Conservation (phyloP, 192 early-diverging fungal species). For the Coemansia sp. region DNA sequence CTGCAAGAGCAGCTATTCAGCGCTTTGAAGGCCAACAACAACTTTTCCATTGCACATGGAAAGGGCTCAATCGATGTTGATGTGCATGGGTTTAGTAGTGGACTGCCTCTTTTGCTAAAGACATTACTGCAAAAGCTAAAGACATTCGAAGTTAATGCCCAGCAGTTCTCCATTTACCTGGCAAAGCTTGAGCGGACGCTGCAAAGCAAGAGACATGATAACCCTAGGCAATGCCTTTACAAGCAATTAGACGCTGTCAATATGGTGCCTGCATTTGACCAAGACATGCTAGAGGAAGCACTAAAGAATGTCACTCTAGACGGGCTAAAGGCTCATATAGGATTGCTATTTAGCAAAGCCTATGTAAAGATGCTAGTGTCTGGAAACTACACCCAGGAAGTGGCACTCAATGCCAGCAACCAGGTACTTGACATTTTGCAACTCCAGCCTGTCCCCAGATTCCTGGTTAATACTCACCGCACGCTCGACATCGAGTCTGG, state of each 20-base stretch:
- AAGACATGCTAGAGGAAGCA: constrained; percentile 65
- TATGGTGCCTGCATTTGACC: constrained; percentile 31
- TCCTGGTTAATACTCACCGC: neutral
- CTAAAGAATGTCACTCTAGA: constrained; percentile 72
- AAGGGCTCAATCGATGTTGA: constrained; percentile 65
- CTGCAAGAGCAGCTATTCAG: constrained; percentile 81
- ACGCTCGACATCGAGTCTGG: constrained; percentile 27
- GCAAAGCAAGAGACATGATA: neutral
- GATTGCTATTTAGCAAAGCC: constrained; percentile 64
- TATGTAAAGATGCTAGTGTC: constrained; percentile 76
- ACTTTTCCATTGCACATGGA: constrained; percentile 62
- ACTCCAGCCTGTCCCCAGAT: constrained; percentile 56
- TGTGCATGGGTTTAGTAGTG: constrained; percentile 83
- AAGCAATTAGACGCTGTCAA: neutral
- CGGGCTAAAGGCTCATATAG: constrained; percentile 72
- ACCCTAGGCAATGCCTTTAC: neutral
- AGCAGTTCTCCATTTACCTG: constrained; percentile 61
- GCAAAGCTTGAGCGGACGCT: neutral
- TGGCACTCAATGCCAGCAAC: constrained; percentile 61
- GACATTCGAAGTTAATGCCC: constrained; percentile 59
- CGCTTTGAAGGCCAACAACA: constrained; percentile 73
- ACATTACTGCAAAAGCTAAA: constrained; percentile 67
- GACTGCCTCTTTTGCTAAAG: constrained; percentile 66
- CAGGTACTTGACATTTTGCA: constrained; percentile 60
- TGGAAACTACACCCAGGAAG: constrained; percentile 73